These are phyloP conservation scores for Orbilia javanica DNA, from an alignment of 2,329 filamentous ascomycete genomes.

Conservation along the genomic window DNA sequence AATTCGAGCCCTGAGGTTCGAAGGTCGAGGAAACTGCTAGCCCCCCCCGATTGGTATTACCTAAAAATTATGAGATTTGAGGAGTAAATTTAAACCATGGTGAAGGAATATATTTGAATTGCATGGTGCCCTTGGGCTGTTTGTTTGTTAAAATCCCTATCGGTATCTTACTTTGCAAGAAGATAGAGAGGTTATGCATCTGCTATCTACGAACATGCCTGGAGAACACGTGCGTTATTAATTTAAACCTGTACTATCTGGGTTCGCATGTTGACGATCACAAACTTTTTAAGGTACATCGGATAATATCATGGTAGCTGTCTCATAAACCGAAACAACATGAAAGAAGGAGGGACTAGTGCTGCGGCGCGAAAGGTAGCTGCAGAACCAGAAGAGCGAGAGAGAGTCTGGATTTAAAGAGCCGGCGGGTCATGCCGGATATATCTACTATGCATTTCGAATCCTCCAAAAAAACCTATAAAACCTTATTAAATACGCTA, in stretches of 20 bases:
- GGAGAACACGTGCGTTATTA: background rate
- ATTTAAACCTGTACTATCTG: background rate
- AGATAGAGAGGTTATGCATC: background rate
- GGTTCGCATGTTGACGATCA: too few species aligned
- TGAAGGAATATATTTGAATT: background rate
- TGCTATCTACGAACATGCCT: background rate
- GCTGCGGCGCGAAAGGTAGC: background rate
- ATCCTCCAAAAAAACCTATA: too few species aligned
- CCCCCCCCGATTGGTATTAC: background rate
- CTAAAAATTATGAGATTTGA: conserved; percentile 15
- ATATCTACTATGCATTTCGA: background rate
- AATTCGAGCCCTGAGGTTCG: background rate
- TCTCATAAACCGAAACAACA: background rate
- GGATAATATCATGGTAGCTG: background rate
- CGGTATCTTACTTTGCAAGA: background rate
- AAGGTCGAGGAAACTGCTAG: background rate
- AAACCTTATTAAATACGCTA: too few species aligned
- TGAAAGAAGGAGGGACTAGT: background rate
- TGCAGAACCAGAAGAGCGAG: background rate
- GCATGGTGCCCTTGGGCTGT: background rate
- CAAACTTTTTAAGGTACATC: background rate
- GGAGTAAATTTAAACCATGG: background rate
- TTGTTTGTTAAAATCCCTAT: background rate
- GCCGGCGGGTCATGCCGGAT: conserved; percentile 9
- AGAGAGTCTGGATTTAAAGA: background rate